These are phyloP conservation scores for Fraxinus dipetala DNA, from an alignment of 305 asterid species.

Conservation along the genomic window DNA sequence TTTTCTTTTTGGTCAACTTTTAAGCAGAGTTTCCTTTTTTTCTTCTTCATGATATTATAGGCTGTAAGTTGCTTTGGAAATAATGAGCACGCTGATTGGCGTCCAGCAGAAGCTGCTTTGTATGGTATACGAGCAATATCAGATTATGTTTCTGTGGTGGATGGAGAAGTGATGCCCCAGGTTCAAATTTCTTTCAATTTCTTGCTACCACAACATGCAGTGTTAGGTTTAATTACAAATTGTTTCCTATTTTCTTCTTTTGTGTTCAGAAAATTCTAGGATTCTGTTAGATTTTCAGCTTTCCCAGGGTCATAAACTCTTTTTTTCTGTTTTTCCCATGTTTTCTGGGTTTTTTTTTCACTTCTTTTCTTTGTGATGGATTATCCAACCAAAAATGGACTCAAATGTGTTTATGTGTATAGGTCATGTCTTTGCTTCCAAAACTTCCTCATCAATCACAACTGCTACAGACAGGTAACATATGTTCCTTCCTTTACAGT, in stretches of 20 bases:
- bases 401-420: slow-evolving; percentile 27
- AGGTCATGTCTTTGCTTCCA: slow-evolving; percentile 88
- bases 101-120: slow-evolving; percentile 92
- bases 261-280: not conserved
- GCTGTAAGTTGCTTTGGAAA: slow-evolving; percentile 54
- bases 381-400: slow-evolving; percentile 4
- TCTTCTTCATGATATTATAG: slow-evolving; percentile 37
- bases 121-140: slow-evolving; percentile 92
- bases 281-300: slow-evolving; percentile 2
- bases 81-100: slow-evolving; percentile 67
- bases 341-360: not conserved
- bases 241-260: slow-evolving; percentile 10
- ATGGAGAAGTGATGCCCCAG: slow-evolving; percentile 96
- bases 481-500: slow-evolving; percentile 13
- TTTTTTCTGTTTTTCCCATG: not conserved
- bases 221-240: slow-evolving; percentile 16
- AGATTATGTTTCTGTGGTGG: slow-evolving; percentile 69
- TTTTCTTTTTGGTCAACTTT: slow-evolving; percentile 17
- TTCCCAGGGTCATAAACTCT: not conserved
- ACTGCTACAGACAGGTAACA: slow-evolving; percentile 89
- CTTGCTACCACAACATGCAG: slow-evolving; percentile 5
- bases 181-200: slow-evolving; percentile 37
- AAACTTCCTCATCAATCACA: slow-evolving; percentile 93
- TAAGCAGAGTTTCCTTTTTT: slow-evolving; percentile 21
- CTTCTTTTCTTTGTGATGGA: not conserved